Percentiles rank a stretch among this genome's conserved stretches.
phyloP scores from a whole-genome alignment of 2,329 filamentous ascomycete species.

The Colletotrichum sp. region DNA sequence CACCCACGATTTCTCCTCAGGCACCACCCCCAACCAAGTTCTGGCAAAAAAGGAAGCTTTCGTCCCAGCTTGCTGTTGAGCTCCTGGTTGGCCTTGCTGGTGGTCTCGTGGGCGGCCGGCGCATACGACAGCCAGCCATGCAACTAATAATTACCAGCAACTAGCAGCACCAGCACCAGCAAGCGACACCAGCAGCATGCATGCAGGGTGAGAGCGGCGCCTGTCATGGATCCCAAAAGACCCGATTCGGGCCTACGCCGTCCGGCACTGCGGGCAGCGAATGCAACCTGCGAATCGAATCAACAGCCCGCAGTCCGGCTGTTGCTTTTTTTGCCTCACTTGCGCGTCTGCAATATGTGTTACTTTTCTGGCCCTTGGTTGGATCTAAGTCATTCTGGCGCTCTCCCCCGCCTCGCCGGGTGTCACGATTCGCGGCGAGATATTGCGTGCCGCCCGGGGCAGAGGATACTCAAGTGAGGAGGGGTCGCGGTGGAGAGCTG shows the following conservation, averaged over 20 bases:
- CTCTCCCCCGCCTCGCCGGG: not conserved
- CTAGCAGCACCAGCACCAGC: not conserved
- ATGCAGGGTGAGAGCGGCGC: not conserved
- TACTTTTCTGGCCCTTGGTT: not conserved
- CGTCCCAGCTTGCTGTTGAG: not conserved
- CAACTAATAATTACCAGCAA: not conserved
- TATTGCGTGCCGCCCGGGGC: not conserved
- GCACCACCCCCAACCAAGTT: not conserved
- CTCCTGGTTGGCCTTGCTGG: not conserved
- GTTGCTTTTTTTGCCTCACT: not conserved
- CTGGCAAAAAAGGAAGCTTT: not conserved
- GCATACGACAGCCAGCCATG: not conserved
- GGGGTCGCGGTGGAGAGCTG: not conserved
- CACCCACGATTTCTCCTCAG: not conserved
- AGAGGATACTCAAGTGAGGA: not conserved
- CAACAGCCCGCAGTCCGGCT: not conserved
- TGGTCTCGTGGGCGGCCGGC: not conserved
- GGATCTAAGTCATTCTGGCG: not conserved
- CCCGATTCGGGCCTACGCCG: not conserved
- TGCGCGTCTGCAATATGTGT: not conserved
- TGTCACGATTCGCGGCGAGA: not conserved
- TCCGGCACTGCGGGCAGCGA: not conserved
- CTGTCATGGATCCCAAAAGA: not conserved
- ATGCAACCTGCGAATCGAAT: not conserved
- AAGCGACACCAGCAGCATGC: not conserved